A percentile compares a stretch with the other conserved stretches of the same genome.
Conservation (phyloP, 768 basidiomycete species). For the Amanita pseudoporphyria region DNA sequence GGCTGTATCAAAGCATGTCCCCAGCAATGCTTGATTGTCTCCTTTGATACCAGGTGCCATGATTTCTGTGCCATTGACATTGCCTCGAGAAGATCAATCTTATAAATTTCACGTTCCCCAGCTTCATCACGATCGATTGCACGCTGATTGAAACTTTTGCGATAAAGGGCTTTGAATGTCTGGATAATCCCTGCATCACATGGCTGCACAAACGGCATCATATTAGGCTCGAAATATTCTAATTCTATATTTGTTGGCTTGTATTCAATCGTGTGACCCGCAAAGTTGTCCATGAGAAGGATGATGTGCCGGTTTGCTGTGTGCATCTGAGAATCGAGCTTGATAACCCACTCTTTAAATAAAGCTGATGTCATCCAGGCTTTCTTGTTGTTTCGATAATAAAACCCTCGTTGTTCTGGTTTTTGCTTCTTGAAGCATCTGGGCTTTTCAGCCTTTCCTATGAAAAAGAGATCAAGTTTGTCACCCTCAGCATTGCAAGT, state of each 20-base stretch:
- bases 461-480: slow-evolving; percentile 21
- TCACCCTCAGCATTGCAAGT: slow-evolving; percentile 23
- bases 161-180: slow-evolving; percentile 27
- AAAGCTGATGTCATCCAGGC: slow-evolving; percentile 28
- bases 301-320: slow-evolving; percentile 14
- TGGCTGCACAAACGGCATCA: slow-evolving; percentile 28
- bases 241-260: slow-evolving; percentile 20
- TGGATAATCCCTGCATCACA: slow-evolving; percentile 25
- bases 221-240: slow-evolving; percentile 22
- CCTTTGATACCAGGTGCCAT: slow-evolving; percentile 19
- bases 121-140: slow-evolving; percentile 22
- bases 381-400: slow-evolving; percentile 27
- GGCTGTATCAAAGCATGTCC: slow-evolving; percentile 20
- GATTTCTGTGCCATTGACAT: slow-evolving; percentile 23
- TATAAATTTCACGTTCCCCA: slow-evolving; percentile 23
- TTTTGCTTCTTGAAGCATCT: slow-evolving; percentile 20
- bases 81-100: slow-evolving; percentile 24
- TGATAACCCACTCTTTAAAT: slow-evolving; percentile 20
- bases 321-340: slow-evolving; percentile 15
- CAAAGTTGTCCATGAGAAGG: slow-evolving; percentile 24
- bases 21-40: slow-evolving; percentile 29
- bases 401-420: slow-evolving; percentile 19
- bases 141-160: slow-evolving; percentile 14
- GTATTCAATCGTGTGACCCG: slow-evolving; percentile 18
- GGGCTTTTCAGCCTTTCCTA: slow-evolving; percentile 23